These are phyloP conservation scores for Phylloporus arenicola DNA, from an alignment of 768 basidiomycete species.

Conservation along the genomic window DNA sequence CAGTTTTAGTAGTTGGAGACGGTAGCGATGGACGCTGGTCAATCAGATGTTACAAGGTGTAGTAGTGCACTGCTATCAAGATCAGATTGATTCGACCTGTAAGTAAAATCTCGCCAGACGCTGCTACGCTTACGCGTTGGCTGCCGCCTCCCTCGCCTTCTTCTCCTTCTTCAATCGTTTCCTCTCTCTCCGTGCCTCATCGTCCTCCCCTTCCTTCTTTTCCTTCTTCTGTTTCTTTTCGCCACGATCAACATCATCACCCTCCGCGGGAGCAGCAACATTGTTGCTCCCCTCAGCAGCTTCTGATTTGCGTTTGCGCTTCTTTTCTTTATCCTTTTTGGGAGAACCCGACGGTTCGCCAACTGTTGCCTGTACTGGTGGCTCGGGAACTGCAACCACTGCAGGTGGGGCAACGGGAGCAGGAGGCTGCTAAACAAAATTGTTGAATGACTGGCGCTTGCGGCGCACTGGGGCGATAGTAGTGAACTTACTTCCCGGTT, in stretches of 20 bases:
- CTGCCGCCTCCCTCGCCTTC: constrained; percentile 46
- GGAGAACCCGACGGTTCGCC: constrained; percentile 30
- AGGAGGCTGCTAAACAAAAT: constrained; percentile 36
- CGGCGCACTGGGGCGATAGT: neutral
- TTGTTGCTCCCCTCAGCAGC: constrained; percentile 39
- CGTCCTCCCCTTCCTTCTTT: constrained; percentile 41
- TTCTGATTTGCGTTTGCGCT: constrained; percentile 78
- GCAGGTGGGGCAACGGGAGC: constrained; percentile 27
- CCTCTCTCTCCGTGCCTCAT: constrained; percentile 54
- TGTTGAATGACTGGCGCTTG: constrained; percentile 5
- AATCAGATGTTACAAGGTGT: neutral
- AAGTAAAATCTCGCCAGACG: neutral
- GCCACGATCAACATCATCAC: constrained; percentile 43
- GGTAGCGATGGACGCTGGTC: constrained; percentile 2
- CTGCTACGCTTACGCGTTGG: constrained; percentile 9
- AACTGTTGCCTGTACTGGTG: constrained; percentile 27
- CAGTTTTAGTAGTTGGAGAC: constrained; percentile 6
- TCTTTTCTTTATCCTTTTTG: constrained; percentile 67
- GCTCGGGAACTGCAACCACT: constrained; percentile 18
- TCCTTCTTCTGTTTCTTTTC: constrained; percentile 56
- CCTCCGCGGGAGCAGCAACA: constrained; percentile 33
- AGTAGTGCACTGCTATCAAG: neutral
- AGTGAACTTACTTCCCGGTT: constrained; percentile 52
- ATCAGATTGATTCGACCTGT: constrained; percentile 8
- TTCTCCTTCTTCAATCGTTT: constrained; percentile 68